These are phyloP conservation scores for Epichloe elymi DNA, from an alignment of 2,329 filamentous ascomycete genomes.

Conservation along the genomic window DNA sequence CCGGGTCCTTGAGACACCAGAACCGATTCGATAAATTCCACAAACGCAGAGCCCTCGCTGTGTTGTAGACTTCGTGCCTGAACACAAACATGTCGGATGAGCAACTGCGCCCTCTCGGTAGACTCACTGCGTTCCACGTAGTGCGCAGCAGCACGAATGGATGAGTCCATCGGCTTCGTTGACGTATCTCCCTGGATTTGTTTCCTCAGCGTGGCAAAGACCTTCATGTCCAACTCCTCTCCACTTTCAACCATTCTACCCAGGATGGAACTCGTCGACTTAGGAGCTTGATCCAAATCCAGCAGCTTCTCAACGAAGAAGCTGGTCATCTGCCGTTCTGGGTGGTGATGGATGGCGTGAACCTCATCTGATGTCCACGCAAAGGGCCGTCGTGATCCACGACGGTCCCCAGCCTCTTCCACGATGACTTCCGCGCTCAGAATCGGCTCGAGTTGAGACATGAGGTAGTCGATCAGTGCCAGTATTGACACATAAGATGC, in stretches of 20 bases:
- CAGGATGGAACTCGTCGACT: constrained; percentile 42
- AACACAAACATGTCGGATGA: constrained; percentile 29
- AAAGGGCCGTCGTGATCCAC: constrained; percentile 23
- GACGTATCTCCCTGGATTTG: constrained; percentile 35
- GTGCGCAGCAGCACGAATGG: constrained; percentile 40
- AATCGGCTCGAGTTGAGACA: constrained; percentile 28
- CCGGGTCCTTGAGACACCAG: constrained; percentile 17
- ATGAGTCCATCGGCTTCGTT: constrained; percentile 36
- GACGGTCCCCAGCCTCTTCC: constrained; percentile 26
- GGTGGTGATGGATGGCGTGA: constrained; percentile 29
- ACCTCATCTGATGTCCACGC: constrained; percentile 34
- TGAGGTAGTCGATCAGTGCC: constrained; percentile 31
- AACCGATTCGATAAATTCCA: constrained; percentile 28
- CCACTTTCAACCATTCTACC: constrained; percentile 40
- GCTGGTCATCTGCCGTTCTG: constrained; percentile 21
- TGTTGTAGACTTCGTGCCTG: constrained; percentile 33
- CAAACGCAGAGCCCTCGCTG: constrained; percentile 34
- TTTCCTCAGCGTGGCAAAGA: constrained; percentile 39
- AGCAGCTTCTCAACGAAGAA: constrained; percentile 57
- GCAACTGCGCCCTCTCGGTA: constrained; percentile 19
- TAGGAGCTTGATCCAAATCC: constrained; percentile 42
- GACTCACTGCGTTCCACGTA: constrained; percentile 35
- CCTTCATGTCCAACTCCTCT: constrained; percentile 33
- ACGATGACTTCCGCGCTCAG: constrained; percentile 23
- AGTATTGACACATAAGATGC: constrained; percentile 43